These are phyloP conservation scores for Spinellus fusiger DNA, from an alignment of 192 early-diverging fungal genomes.

Conservation along the genomic window DNA sequence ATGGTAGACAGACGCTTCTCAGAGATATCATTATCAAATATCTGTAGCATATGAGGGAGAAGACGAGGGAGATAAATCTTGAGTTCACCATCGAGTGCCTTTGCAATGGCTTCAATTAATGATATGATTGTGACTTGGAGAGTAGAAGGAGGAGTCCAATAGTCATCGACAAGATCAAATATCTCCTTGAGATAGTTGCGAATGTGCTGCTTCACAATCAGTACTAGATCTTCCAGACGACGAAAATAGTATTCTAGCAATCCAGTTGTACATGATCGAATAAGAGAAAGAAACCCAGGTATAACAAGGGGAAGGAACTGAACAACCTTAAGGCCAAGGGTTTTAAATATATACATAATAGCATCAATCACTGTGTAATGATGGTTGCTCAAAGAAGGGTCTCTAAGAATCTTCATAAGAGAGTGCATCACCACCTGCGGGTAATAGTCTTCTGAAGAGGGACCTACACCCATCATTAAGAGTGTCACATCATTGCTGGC, in stretches of 20 bases:
- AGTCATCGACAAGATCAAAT: constrained; percentile 72
- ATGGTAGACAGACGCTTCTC: constrained; percentile 60
- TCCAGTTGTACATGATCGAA: constrained; percentile 69
- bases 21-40: constrained; percentile 73
- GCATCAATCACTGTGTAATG: constrained; percentile 86
- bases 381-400: constrained; percentile 72
- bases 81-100: constrained; percentile 84
- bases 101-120: constrained; percentile 80
- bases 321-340: constrained; percentile 79
- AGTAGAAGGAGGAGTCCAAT: constrained; percentile 59
- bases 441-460: constrained; percentile 87
- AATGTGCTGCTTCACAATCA: constrained; percentile 83
- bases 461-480: constrained; percentile 60
- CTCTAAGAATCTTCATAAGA: constrained; percentile 81
- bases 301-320: constrained; percentile 90
- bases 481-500: constrained; percentile 50
- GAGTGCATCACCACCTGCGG: constrained; percentile 85
- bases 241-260: constrained; percentile 91
- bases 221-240: constrained; percentile 73
- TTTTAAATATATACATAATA: constrained; percentile 90
- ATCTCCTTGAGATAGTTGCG: constrained; percentile 80
- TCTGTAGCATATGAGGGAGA: constrained; percentile 77
- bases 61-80: constrained; percentile 76
- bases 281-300: constrained; percentile 83
- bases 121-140: constrained; percentile 82